Percentiles rank a stretch among this genome's conserved stretches.
Conservation (phyloP, 176 grass and related monocot species). For the Triticum timopheevii region DNA sequence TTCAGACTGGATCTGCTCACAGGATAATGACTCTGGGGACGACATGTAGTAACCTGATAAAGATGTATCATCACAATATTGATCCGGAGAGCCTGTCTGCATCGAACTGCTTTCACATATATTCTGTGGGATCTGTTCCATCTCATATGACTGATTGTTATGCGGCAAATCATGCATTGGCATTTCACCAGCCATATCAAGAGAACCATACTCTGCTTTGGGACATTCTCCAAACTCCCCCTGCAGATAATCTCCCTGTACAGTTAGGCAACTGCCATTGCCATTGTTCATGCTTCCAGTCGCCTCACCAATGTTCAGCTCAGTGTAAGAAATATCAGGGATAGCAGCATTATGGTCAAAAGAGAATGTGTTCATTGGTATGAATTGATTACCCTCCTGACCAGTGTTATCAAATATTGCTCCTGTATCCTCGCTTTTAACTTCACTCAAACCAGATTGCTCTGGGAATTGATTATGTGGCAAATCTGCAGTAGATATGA, state of each 20-base stretch:
- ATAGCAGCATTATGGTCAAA: constrained; percentile 25
- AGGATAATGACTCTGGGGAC: constrained; percentile 32
- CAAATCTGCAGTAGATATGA: constrained; percentile 43
- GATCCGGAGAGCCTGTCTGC: constrained; percentile 38
- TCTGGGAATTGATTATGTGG: constrained; percentile 30
- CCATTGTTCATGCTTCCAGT: constrained; percentile 48
- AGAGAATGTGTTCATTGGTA: constrained; percentile 23
- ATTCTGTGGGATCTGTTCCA: constrained; percentile 40
- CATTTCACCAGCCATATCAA: constrained; percentile 34
- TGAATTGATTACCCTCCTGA: constrained; percentile 38
- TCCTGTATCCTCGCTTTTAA: constrained; percentile 30
- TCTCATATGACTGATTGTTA: constrained; percentile 44
- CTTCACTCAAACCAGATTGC: constrained; percentile 49
- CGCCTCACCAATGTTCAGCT: constrained; percentile 37
- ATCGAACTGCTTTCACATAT: constrained; percentile 48
- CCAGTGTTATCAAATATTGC: constrained; percentile 32
- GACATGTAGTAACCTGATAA: constrained; percentile 47
- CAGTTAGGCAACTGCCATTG: constrained; percentile 48
- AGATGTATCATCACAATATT: constrained; percentile 59
- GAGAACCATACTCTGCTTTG: constrained; percentile 28
- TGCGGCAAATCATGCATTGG: constrained; percentile 34
- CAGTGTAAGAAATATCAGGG: constrained; percentile 30
- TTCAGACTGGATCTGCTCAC: constrained; percentile 51
- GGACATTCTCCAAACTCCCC: constrained; percentile 24
- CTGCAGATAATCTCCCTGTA: constrained; percentile 33